A percentile compares a stretch with the other conserved stretches of the same genome.
Conservation (phyloP, 2,329 filamentous ascomycete genomes). For the Phialocephala subalpina region DNA sequence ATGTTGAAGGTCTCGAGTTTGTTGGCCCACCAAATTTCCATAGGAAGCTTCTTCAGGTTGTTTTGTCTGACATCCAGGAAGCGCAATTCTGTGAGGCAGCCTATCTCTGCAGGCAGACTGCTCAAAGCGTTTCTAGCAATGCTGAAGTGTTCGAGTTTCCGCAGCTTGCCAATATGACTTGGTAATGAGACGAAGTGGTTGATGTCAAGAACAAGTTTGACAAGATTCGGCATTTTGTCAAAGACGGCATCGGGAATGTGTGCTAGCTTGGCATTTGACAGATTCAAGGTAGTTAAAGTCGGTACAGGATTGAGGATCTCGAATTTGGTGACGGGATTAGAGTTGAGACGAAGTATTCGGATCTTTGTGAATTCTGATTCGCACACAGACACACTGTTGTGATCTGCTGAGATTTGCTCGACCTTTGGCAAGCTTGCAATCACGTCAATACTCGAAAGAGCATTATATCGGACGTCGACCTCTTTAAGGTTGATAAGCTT, state of each 20-base stretch:
- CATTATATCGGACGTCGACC: conserved; percentile 94
- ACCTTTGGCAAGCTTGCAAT: conserved; percentile 85
- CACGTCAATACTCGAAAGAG: conserved; percentile 86
- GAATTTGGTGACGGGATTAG: conserved; percentile 94
- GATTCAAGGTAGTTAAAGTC: conserved; percentile 84
- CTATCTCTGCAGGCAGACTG: conserved; percentile 85
- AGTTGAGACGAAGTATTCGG: conserved; percentile 86
- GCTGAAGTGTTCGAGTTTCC: conserved; percentile 88
- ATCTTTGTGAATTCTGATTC: conserved; percentile 87
- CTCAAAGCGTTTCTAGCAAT: conserved; percentile 91
- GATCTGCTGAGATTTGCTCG: conserved; percentile 88
- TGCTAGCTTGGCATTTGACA: conserved; percentile 90
- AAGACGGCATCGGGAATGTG: conserved; percentile 89
- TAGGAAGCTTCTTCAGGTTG: conserved; percentile 86
- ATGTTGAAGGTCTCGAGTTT: conserved; percentile 92
- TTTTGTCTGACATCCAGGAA: conserved; percentile 92
- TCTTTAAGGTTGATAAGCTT: conserved; percentile 83
- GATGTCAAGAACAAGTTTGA: conserved; percentile 88
- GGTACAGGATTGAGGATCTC: conserved; percentile 80
- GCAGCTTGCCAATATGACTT: conserved; percentile 82
- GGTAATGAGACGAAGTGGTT: conserved; percentile 96
- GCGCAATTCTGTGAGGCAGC: conserved; percentile 83
- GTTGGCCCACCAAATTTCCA: conserved; percentile 95
- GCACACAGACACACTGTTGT: conserved; percentile 92
- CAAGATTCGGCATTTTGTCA: conserved; percentile 84